Evolutionary conservation across 192 early-diverging fungal genomes (phyloP), one percentile per base, ranked within the genome.

Genomic region (Mortierella hygrophila): DNA sequence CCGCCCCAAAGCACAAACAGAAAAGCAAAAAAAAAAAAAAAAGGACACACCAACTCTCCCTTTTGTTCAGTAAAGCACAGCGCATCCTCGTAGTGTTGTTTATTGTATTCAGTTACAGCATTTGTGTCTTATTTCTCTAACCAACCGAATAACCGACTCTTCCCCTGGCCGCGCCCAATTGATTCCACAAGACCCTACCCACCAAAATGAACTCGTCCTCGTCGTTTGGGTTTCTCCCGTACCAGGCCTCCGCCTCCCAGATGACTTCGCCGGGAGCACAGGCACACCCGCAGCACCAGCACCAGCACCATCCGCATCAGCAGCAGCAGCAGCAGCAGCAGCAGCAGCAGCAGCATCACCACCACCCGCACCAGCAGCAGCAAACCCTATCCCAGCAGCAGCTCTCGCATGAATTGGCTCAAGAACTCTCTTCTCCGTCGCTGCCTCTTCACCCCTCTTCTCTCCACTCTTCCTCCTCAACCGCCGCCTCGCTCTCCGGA

Each of bases 161-260:
- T 13, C 60, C 60, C 60, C 11, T 65, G 60, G n/a, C 55, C 55
- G 23, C 26, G 60, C 60, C 60, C 26, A 65, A 65, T 65, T 29
- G 60, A 32, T 65, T 26, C 29, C 32, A 65, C n/a, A 11, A 65
- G 11, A 46, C 44, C 29, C 21, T 2, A 9, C 21, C 55, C 10
- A 6, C n/a, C 41, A 74, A 73, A n/a, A 80, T 80, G 78, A 80
- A 80, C 46, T 37, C 78, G 35, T 41, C 80, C 49, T 70, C 80
- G 41, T 35, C 72, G 47, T 81, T 75, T 70, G 80, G 55, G 80
- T 81, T 75, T 57, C 60, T 81, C 57, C 80, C 80, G 15, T 81
- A 81, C 54, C 60, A 65, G 60, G 37, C 80, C 44, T 37, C 80
- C 6, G 63, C 73, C 41, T 75, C 80, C 29, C 80, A 81, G 16